Percentiles rank a stretch among this genome's conserved stretches.
These are phyloP conservation scores for Barnettozyma sucrosica DNA, from an alignment of 805 yeast species.

Conservation along the genomic window DNA sequence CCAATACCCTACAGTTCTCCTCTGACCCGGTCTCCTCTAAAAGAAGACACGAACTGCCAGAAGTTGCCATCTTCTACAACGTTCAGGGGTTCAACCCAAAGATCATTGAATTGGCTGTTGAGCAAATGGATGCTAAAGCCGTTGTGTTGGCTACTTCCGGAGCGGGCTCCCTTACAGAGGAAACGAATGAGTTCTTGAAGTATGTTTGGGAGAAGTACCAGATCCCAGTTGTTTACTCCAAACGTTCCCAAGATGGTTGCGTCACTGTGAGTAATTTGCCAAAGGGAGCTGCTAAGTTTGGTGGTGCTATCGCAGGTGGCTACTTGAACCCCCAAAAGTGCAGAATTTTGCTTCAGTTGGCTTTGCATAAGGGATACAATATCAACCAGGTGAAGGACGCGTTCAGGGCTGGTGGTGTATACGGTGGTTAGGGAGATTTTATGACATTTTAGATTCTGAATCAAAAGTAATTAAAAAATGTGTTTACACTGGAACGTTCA, in stretches of 20 bases:
- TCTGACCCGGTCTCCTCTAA: conserved; percentile 20
- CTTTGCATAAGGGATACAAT: conserved; percentile 34
- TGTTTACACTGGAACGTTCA: neutral
- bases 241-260: conserved; percentile 67
- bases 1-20: conserved; percentile 19
- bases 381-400: conserved; percentile 31
- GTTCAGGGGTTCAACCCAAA: conserved; percentile 54
- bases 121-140: conserved; percentile 43
- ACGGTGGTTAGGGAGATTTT: conserved; percentile 29
- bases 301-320: conserved; percentile 54
- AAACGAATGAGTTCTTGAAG: conserved; percentile 39
- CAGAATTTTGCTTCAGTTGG: conserved; percentile 51
- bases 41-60: conserved; percentile 29
- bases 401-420: conserved; percentile 36
- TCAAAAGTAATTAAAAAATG: too few species aligned
- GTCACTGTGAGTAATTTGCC: conserved; percentile 39
- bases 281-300: conserved; percentile 27
- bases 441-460: too few species aligned
- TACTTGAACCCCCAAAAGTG: conserved; percentile 62
- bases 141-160: conserved; percentile 66
- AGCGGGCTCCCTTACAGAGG: conserved; percentile 57
- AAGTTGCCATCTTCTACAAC: conserved; percentile 52
- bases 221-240: conserved; percentile 57
- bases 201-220: conserved; percentile 33
- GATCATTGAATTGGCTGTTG: conserved; percentile 41